Evolutionary conservation across 2,329 filamentous ascomycete species (phyloP), one percentile per base, ranked within the genome.

Genomic region (Pestalotiopsis sp.): DNA sequence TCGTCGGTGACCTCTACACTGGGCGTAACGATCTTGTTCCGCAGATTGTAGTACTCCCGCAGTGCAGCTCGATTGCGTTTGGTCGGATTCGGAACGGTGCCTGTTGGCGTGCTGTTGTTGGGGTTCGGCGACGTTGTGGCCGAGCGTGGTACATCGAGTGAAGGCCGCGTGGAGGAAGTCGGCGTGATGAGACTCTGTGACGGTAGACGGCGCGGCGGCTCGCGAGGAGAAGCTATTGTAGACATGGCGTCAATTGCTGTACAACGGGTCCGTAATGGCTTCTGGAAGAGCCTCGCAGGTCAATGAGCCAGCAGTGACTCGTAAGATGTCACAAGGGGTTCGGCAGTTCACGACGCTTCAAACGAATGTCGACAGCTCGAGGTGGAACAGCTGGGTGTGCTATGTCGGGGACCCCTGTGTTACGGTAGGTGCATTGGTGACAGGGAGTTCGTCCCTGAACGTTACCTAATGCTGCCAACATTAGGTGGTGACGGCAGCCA

Each of bases 11-110:
- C 83, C 75, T 83, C 81, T 61, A 81, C 80, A 36, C 70, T 80
- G 17, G 78, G 86, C 72, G 79, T 77, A 23, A 73, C 81, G 11
- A 74, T 67, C 17, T 76, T 74, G 71, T 83, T 83, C 72, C 90
- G 91, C 64, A 98, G 87, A 78, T 96, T 96, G 83, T 98, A 98
- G 85, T 97, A 98, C 78, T 98, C 94, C 75, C 96, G 92, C 23
- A 98, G 87, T 6, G 95, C 95, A 68, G 92, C 90, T 72, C 95
- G 92, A 82, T 97, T 97, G 70, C 92, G 83, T 68, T 86, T 85
- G 72, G 83, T 74, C 61, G 74, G 52, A 66, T 68, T 71, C 71
- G 72, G 68, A 72, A 70, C 72, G 69, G 66, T 73, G 69, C 58
- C 68, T 31, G 69, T 68, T 7, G 70, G 68, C 73, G 76, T 68